These are phyloP conservation scores for Metschnikowia arizonensis DNA, from an alignment of 805 yeast species.

Conservation along the genomic window DNA sequence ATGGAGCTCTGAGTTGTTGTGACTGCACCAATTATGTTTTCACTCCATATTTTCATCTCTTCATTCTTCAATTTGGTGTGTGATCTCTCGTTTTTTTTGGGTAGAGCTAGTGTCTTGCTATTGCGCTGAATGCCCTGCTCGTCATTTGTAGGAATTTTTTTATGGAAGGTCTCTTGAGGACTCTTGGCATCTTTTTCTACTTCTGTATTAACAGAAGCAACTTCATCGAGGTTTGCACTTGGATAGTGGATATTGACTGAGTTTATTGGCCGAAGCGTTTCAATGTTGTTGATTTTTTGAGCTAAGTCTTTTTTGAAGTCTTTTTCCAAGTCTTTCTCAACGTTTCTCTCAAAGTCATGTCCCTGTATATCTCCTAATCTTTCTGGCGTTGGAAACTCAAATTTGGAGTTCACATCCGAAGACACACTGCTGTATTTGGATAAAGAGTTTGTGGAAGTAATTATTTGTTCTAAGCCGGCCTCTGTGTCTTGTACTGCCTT, in stretches of 20 bases:
- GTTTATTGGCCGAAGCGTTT: not conserved
- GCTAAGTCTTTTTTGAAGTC: not conserved
- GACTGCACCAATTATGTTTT: not conserved
- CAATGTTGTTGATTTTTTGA: not conserved
- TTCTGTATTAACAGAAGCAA: not conserved
- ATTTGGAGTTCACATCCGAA: constrained; percentile 10
- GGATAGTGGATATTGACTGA: not conserved
- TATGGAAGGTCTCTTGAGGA: not conserved
- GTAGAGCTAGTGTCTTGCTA: not conserved
- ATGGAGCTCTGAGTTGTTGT: not conserved
- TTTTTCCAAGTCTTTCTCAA: not conserved
- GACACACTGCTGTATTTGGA: constrained; percentile 12
- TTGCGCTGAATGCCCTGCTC: not conserved
- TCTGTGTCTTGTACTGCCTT: not conserved
- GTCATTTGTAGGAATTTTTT: not conserved
- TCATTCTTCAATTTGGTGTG: not conserved
- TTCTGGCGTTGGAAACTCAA: constrained; percentile 10
- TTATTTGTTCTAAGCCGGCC: not conserved
- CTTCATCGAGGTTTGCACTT: not conserved
- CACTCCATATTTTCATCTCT: not conserved
- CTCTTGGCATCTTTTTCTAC: not conserved
- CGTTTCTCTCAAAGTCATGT: not conserved
- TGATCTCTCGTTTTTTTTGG: not conserved
- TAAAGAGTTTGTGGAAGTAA: constrained; percentile 8
- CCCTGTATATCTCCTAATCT: constrained; percentile 1